Evolutionary conservation across 2,329 filamentous ascomycete genomes (phyloP), one percentile per base, ranked within the genome.

Genomic region (Diplocarpon mali): DNA sequence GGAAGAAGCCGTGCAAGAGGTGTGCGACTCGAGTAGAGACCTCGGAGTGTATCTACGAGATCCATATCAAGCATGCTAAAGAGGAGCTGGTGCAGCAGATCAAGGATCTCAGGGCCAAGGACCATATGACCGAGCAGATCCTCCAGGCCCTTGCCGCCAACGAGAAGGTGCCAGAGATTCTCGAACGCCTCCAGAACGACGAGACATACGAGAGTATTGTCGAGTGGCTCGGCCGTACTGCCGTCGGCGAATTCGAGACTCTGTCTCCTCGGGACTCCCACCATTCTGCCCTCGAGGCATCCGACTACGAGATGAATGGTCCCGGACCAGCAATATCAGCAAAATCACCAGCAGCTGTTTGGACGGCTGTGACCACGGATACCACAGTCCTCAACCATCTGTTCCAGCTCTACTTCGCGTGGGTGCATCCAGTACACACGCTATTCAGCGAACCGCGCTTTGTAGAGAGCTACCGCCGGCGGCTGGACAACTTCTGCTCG

Each of bases 61-160:
- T 59, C 16, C 60, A 63, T 50, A 54, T 59, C 50, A 63, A 63
- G 45, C 57, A 60, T 48, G 59, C 57, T 16, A 63, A 63, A 42
- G 59, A 59, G 45, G 54, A 61, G 35, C 43, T 63, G 45, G 54
- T 63, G 9, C 55, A 56, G 42, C 53, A 61, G 50, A 58, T 62
- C 49, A 60, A 56, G 40, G 53, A 58, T 29, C 52, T 62, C 14
- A 51, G 50, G 40, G 45, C 48, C 13, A 58, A 58, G 46, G 53
- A 61, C 48, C 48, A 53, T 46, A 38, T 57, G 38, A 55, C 50
- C 9, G 58, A 60, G 10, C 50, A 53, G 35, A 62, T 63, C 30
- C 48, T 62, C 15, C 48, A 56, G 30, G 50, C 58, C 2, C 49
- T 63, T 2, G 54, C 52, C 11, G 48, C 45, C 34, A 53, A 61